A percentile compares a stretch with the other conserved stretches of the same genome.
Conservation (phyloP, 768 basidiomycete species). For the Agaricus blazei region DNA sequence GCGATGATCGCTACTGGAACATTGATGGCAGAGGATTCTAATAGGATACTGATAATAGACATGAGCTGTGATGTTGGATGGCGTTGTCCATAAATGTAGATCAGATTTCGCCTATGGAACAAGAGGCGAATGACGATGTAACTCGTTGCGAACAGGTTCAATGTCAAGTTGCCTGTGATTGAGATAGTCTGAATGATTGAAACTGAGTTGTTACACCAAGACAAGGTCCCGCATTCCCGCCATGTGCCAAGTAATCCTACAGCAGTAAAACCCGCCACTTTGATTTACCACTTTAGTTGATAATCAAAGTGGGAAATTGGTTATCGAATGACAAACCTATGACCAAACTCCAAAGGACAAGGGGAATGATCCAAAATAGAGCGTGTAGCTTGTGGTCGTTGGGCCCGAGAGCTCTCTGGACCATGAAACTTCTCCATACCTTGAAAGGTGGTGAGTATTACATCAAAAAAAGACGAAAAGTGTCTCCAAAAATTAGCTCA, state of each 20-base stretch:
- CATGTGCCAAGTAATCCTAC: neutral
- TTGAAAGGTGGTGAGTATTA: neutral
- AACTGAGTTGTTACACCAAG: neutral
- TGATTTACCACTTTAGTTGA: neutral
- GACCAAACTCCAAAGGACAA: neutral
- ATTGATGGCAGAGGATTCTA: neutral
- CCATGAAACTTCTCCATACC: constrained; percentile 3
- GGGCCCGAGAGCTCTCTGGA: neutral
- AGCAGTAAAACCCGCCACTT: neutral
- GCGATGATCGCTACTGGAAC: neutral
- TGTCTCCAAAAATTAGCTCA: neutral
- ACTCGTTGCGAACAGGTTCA: neutral
- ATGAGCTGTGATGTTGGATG: neutral
- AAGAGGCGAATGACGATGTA: neutral
- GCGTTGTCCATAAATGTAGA: neutral
- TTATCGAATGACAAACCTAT: neutral
- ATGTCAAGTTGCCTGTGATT: neutral
- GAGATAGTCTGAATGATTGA: neutral
- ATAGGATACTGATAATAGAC: neutral
- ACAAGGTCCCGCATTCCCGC: neutral
- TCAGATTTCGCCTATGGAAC: neutral
- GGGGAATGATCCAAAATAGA: neutral
- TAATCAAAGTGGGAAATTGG: neutral
- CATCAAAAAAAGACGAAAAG: neutral
- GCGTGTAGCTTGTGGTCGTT: no score